Evolutionary conservation across 2,329 filamentous ascomycete genomes (phyloP).

Genomic region (Taxawa tesnikishii): DNA sequence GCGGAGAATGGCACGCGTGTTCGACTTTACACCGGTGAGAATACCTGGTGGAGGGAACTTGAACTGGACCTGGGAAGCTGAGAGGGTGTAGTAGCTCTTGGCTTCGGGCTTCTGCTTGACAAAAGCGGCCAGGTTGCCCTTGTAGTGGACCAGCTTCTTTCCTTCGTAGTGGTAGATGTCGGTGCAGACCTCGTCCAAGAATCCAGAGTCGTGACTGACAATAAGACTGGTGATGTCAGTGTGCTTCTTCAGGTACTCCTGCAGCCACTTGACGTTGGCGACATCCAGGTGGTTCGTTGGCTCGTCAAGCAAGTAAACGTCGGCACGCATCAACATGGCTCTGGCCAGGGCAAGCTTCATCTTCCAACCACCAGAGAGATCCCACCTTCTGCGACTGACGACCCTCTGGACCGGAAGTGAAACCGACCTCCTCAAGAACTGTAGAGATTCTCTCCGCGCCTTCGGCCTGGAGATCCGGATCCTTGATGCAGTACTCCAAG

Average conservation of each 20-base stretch:
- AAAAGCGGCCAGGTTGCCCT: constrained; percentile 71
- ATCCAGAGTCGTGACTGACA: constrained; percentile 95
- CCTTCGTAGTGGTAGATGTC: constrained; percentile 98
- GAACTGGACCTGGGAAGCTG: constrained; percentile 80
- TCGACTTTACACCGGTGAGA: constrained; percentile 85
- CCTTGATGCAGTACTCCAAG: constrained; percentile 81
- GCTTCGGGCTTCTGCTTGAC: constrained; percentile 85
- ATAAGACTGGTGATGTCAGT: constrained; percentile 95
- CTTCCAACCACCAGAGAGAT: constrained; percentile 96
- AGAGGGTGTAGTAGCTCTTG: constrained; percentile 96
- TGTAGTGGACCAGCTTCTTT: constrained; percentile 87
- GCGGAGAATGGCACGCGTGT: constrained; percentile 84
- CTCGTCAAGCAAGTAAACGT: constrained; percentile 92
- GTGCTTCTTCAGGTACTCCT: constrained; percentile 91
- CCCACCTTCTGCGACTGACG: constrained; percentile 83
- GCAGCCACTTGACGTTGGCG: constrained; percentile 88
- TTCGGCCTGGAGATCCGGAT: constrained; percentile 70
- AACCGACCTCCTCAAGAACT: constrained; percentile 85
- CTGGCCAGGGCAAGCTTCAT: constrained; percentile 97
- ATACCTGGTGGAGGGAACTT: constrained; percentile 97
- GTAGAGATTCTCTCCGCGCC: constrained; percentile 69
- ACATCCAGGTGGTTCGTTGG: constrained; percentile 98
- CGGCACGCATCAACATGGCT: constrained; percentile 94
- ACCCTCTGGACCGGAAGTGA: constrained; percentile 79
- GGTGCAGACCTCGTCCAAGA: constrained; percentile 93